These are phyloP conservation scores for Ambrosiella cleistominuta DNA, from an alignment of 2,329 filamentous ascomycete genomes.

Conservation along the genomic window DNA sequence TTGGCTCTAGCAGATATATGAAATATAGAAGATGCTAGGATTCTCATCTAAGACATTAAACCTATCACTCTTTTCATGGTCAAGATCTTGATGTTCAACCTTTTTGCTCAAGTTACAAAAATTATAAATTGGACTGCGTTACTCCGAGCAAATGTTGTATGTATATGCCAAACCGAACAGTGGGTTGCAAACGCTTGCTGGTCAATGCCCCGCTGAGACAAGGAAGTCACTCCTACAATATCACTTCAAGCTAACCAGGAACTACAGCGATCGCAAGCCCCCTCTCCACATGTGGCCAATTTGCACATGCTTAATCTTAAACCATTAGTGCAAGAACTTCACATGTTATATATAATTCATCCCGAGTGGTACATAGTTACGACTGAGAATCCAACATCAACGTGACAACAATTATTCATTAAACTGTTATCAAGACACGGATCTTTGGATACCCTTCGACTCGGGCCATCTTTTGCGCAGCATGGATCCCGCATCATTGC, in stretches of 20 bases:
- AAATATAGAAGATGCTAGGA: no score
- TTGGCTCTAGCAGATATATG: no score
- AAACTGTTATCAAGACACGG: not conserved
- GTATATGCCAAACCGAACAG: no score
- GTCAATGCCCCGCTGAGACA: not conserved
- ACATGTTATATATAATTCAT: not conserved
- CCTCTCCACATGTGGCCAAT: slow-evolving; percentile 8
- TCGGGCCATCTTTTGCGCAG: not conserved
- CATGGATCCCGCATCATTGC: slow-evolving; percentile 2
- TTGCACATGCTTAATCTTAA: slow-evolving; percentile 7
- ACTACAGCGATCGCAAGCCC: not conserved
- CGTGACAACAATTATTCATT: no score
- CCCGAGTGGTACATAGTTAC: not conserved
- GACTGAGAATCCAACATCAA: no score
- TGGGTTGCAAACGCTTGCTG: no score
- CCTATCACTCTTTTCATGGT: no score
- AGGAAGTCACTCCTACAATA: not conserved
- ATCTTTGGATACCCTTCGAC: not conserved
- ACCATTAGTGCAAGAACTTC: not conserved
- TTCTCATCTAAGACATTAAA: no score
- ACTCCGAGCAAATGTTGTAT: no score
- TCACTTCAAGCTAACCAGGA: not conserved
- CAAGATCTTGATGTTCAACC: no score
- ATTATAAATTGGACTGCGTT: no score
- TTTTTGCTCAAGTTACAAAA: no score